These are phyloP conservation scores for Leonotis leonurus DNA, from an alignment of 257 asterid species.

Conservation along the genomic window DNA sequence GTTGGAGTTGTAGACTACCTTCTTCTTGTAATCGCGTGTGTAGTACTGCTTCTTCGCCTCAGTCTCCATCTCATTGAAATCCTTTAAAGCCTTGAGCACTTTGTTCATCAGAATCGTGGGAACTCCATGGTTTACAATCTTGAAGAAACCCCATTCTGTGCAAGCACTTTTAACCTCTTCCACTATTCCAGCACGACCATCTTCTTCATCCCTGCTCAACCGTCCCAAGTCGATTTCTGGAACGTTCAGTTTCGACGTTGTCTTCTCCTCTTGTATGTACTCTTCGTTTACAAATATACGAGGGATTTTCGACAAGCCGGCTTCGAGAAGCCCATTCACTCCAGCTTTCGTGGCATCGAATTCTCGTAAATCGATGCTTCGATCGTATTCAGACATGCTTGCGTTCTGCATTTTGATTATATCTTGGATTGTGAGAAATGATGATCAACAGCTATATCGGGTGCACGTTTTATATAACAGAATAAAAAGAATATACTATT, in stretches of 20 bases:
- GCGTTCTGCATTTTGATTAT: too few species aligned
- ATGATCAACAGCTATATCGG: too few species aligned
- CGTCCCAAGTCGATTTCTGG: constrained; percentile 13
- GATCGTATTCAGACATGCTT: too few species aligned
- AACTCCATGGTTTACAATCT: constrained; percentile 19
- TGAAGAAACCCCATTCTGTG: constrained; percentile 19
- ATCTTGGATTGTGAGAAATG: too few species aligned
- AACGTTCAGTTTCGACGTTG: background rate
- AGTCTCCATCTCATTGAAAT: constrained; percentile 26
- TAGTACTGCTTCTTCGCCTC: constrained; percentile 28
- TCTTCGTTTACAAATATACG: constrained; percentile 12
- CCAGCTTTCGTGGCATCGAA: constrained; percentile 13
- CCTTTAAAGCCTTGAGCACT: constrained; percentile 13
- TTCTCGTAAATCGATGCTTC: background rate
- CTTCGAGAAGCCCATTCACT: constrained; percentile 20
- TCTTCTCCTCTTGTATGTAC: background rate
- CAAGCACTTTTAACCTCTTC: constrained; percentile 6
- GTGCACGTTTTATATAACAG: too few species aligned
- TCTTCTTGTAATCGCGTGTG: constrained; percentile 21
- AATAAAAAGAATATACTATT: too few species aligned
- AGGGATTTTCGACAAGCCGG: constrained; percentile 13
- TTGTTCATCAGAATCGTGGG: background rate
- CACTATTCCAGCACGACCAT: background rate
- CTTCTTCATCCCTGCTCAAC: background rate
- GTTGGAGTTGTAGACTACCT: constrained; percentile 21